Evolutionary conservation across 2,329 filamentous ascomycete species (phyloP).

Genomic region (Claviceps arundinis): DNA sequence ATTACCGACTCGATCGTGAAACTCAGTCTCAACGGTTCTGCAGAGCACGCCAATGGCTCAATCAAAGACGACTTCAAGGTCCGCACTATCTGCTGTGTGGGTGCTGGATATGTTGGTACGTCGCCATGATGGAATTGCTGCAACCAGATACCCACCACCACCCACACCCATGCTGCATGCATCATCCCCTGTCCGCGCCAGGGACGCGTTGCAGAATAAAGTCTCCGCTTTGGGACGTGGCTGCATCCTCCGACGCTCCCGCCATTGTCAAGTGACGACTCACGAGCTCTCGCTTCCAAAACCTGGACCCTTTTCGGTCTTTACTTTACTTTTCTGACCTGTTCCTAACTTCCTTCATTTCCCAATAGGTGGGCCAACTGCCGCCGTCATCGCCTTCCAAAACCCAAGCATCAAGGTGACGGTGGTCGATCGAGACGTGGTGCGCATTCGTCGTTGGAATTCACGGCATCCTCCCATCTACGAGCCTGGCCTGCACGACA

Average conservation of each 20-base stretch:
- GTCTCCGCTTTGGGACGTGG: not conserved
- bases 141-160: not conserved
- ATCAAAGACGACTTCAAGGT: constrained; percentile 22
- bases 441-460: constrained; percentile 59
- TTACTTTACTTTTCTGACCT: not conserved
- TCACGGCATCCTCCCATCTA: constrained; percentile 61
- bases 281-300: not conserved
- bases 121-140: constrained; percentile 8
- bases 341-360: not conserved
- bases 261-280: not conserved
- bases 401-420: constrained; percentile 59
- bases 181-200: not conserved
- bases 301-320: not conserved
- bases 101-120: constrained; percentile 64
- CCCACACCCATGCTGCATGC: not conserved
- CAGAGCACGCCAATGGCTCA: constrained; percentile 17
- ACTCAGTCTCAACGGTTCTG: constrained; percentile 20
- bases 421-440: constrained; percentile 57
- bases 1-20: constrained; percentile 18
- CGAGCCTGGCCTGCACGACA: constrained; percentile 56
- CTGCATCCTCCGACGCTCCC: not conserved
- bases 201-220: not conserved
- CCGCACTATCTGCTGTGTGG: constrained; percentile 57
- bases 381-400: constrained; percentile 59
- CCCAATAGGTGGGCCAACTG: constrained; percentile 53